Conservation (phyloP, 2,329 filamentous ascomycete genomes). For the Venturia asperata region DNA sequence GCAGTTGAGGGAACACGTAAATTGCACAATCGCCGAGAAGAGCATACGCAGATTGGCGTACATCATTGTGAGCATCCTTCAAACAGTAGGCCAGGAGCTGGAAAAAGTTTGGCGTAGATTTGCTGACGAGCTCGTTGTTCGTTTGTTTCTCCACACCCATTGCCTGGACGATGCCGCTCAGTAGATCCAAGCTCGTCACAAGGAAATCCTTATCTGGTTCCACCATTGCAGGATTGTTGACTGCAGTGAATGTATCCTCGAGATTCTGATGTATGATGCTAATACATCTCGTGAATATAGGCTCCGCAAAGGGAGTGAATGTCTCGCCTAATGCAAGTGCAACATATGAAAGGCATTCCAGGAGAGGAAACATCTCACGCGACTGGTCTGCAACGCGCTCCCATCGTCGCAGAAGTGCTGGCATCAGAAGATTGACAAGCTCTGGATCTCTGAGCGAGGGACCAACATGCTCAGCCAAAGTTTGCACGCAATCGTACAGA, state of each 20-base stretch:
- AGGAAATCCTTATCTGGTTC: slow-evolving; percentile 93
- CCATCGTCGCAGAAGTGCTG: slow-evolving; percentile 82
- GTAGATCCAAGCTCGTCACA: slow-evolving; percentile 85
- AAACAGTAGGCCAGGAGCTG: slow-evolving; percentile 86
- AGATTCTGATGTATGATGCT: slow-evolving; percentile 88
- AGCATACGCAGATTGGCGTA: slow-evolving; percentile 92
- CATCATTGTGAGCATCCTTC: slow-evolving; percentile 84
- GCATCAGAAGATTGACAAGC: slow-evolving; percentile 83
- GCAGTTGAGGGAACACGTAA: slow-evolving; percentile 77
- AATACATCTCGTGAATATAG: slow-evolving; percentile 82
- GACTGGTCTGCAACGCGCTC: slow-evolving; percentile 81
- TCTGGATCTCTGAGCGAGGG: slow-evolving; percentile 71
- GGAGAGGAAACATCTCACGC: slow-evolving; percentile 82
- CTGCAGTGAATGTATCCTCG: slow-evolving; percentile 66
- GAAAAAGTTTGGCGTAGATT: slow-evolving; percentile 76
- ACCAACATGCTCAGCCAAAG: slow-evolving; percentile 84
- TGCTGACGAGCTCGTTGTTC: slow-evolving; percentile 67
- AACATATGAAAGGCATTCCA: slow-evolving; percentile 96
- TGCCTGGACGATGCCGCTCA: slow-evolving; percentile 90
- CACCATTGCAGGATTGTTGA: slow-evolving; percentile 62
- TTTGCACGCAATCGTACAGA: slow-evolving; percentile 96
- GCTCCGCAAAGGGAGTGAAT: slow-evolving; percentile 77
- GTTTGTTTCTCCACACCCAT: slow-evolving; percentile 57
- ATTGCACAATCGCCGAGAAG: slow-evolving; percentile 91
- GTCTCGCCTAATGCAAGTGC: slow-evolving; percentile 73